A percentile compares a stretch with the other conserved stretches of the same genome.
Evolutionary conservation across 169 alveolate genomes (phyloP).

Genomic region (Eimeria sp.): DNA sequence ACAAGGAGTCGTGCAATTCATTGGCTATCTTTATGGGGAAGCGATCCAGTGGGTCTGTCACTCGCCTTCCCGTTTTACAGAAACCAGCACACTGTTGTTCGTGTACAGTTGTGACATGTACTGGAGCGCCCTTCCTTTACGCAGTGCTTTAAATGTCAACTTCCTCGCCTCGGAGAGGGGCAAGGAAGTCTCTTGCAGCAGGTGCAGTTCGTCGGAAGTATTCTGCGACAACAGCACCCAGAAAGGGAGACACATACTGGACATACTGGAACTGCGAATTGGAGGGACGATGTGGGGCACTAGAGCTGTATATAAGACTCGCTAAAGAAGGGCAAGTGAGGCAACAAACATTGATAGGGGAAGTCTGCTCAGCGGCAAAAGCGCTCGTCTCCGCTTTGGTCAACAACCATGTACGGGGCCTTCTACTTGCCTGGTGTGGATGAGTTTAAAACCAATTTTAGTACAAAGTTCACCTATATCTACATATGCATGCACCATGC

Average conservation of each 20-base stretch:
- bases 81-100: slow-evolving; percentile 27
- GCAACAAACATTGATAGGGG: neutral
- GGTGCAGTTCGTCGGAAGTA: slow-evolving; percentile 52
- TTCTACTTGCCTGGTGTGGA: too few species aligned
- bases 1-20: neutral
- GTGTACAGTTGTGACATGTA: slow-evolving; percentile 79
- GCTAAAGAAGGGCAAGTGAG: neutral
- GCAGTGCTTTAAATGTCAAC: slow-evolving; percentile 80
- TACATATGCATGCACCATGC: too few species aligned
- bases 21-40: neutral
- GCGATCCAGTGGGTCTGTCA: neutral
- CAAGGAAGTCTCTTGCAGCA: slow-evolving; percentile 69
- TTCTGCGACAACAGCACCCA: slow-evolving; percentile 7
- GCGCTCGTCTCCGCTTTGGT: too few species aligned
- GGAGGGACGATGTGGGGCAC: neutral
- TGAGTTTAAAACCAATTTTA: too few species aligned
- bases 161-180: slow-evolving; percentile 82
- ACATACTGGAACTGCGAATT: neutral
- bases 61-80: slow-evolving; percentile 75
- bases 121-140: slow-evolving; percentile 82
- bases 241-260: neutral
- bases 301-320: neutral
- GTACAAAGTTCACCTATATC: too few species aligned
- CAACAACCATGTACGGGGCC: too few species aligned
- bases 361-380: neutral